A percentile compares a stretch with the other conserved stretches of the same genome.
These are phyloP conservation scores for Annona squamosa DNA, from an alignment of 164 flowering plant genomes.

Conservation along the genomic window DNA sequence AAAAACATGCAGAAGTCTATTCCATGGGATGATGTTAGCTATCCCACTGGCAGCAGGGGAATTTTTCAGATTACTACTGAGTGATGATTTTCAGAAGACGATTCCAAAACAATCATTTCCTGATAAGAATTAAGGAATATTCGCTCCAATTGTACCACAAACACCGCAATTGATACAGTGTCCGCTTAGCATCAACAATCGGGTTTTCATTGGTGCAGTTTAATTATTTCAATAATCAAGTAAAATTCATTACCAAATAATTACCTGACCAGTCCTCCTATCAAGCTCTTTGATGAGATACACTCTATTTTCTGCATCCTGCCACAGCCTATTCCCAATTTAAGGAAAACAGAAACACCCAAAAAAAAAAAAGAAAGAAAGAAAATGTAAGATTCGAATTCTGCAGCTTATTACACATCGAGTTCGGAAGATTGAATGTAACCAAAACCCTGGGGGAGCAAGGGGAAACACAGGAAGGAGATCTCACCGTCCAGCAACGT, in stretches of 20 bases:
- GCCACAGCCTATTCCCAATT: conserved; percentile 59
- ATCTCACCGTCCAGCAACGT: conserved; percentile 82
- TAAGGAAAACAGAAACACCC: background rate
- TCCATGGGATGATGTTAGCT: background rate
- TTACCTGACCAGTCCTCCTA: conserved; percentile 78
- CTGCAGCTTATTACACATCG: background rate
- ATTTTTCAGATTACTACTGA: too few relatives aligned
- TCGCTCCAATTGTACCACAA: too few relatives aligned
- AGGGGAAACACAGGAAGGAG: background rate
- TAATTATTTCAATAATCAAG: background rate
- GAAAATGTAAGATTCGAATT: background rate
- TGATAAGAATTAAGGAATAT: too few relatives aligned
- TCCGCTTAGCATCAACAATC: too few relatives aligned
- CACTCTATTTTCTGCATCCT: conserved; percentile 80
- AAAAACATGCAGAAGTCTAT: background rate
- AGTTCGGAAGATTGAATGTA: background rate
- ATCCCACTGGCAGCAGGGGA: background rate
- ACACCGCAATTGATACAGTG: too few relatives aligned
- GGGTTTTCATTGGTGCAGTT: background rate
- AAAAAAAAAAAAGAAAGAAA: background rate
- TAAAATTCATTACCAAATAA: conserved; percentile 29
- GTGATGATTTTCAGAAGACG: too few relatives aligned
- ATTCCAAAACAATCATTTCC: too few relatives aligned
- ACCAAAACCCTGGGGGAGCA: background rate
- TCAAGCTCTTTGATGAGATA: conserved; percentile 81